Conservation (phyloP, 441 rosid species). For the Jatropha multifida region DNA sequence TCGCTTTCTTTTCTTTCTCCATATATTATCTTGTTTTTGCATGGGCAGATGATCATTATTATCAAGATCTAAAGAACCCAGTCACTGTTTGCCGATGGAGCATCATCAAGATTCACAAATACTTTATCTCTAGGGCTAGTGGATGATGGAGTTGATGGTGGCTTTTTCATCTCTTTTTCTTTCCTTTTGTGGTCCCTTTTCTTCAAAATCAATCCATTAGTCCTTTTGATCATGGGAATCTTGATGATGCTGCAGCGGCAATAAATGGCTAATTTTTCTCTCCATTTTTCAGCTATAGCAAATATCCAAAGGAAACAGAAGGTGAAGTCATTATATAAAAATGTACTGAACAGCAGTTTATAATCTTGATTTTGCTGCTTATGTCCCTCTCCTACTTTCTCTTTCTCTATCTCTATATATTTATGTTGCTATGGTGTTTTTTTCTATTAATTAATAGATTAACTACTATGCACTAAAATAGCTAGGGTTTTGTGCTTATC, state of each 20-base stretch:
- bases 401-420: too few relatives aligned
- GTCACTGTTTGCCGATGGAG: constrained; percentile 86
- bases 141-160: constrained; percentile 15
- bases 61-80: constrained; percentile 38
- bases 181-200: constrained; percentile 18
- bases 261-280: constrained; percentile 51
- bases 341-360: neutral
- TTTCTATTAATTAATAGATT: neutral
- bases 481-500: constrained; percentile 20
- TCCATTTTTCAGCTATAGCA: neutral
- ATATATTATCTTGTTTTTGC: constrained; percentile 9
- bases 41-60: constrained; percentile 20
- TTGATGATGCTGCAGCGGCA: constrained; percentile 99
- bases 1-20: neutral
- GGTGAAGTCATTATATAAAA: too few relatives aligned
- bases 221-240: constrained; percentile 67
- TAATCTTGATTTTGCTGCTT: constrained; percentile 7
- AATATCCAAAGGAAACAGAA: neutral
- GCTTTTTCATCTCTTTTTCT: neutral
- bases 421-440: too few relatives aligned
- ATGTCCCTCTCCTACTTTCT: neutral
- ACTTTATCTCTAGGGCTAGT: constrained; percentile 33
- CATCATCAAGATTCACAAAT: constrained; percentile 85
- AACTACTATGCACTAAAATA: neutral
- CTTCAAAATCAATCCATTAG: constrained; percentile 19